A percentile compares a stretch with the other conserved stretches of the same genome.
phyloP scores from a whole-genome alignment of 129 eudicot species.

The Gnaphalium uliginosum region DNA sequence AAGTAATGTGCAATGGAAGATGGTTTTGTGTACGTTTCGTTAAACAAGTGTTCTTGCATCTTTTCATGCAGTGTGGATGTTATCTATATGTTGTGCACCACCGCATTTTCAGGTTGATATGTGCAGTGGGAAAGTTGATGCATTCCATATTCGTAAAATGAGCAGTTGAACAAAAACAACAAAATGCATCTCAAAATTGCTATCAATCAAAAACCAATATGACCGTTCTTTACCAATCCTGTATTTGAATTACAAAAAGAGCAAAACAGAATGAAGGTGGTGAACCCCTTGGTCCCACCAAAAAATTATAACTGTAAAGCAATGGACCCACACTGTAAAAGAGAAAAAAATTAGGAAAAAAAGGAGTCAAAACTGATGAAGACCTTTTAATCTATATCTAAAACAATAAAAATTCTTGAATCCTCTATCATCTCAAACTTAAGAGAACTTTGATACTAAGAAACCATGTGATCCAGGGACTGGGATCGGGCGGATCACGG shows the following conservation, averaged over 20 bases:
- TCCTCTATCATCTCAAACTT: constrained; percentile 11
- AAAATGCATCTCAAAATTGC: not conserved
- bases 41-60: not conserved
- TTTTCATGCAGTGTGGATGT: not conserved
- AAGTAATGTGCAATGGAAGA: constrained; percentile 30
- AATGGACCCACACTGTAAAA: constrained; percentile 11
- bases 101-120: not conserved
- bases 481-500: constrained; percentile 50
- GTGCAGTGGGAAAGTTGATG: not conserved
- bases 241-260: constrained; percentile 31
- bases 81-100: not conserved
- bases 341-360: not conserved
- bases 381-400: constrained; percentile 18
- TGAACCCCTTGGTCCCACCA: constrained; percentile 18
- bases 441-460: constrained; percentile 56
- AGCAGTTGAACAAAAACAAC: constrained; percentile 3
- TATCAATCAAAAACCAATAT: constrained; percentile 4
- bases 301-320: not conserved
- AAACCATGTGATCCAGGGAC: constrained; percentile 54
- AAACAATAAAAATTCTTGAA: constrained; percentile 2
- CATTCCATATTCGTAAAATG: not conserved
- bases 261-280: constrained; percentile 33
- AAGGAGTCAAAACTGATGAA: constrained; percentile 34
- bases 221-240: constrained; percentile 21
- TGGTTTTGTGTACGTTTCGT: constrained; percentile 10